phyloP scores from a whole-genome alignment of 805 yeast species.

The Nakazawaea peltata region DNA sequence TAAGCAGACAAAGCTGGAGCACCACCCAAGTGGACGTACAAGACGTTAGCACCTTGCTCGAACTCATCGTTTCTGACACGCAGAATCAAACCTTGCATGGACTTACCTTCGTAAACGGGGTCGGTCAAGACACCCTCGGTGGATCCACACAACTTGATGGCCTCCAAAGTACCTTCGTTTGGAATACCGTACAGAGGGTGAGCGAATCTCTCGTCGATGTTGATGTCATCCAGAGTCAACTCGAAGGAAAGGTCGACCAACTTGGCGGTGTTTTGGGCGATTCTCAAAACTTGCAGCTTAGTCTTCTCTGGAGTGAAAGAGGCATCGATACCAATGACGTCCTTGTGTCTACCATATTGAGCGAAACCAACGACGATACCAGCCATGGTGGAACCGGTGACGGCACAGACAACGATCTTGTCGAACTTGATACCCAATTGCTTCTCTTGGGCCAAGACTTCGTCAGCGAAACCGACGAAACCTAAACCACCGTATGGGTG shows the following conservation, averaged over 20 bases:
- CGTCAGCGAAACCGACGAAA: slow-evolving; percentile 27
- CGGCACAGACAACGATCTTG: slow-evolving; percentile 27
- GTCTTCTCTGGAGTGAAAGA: slow-evolving; percentile 27
- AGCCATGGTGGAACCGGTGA: slow-evolving; percentile 26
- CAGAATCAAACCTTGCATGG: slow-evolving; percentile 25
- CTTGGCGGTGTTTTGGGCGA: slow-evolving; percentile 23
- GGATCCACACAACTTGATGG: slow-evolving; percentile 25
- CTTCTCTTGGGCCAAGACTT: slow-evolving; percentile 25
- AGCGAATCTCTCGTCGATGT: slow-evolving; percentile 24
- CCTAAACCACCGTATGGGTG: slow-evolving; percentile 28
- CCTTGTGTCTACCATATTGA: slow-evolving; percentile 23
- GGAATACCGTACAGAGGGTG: slow-evolving; percentile 26
- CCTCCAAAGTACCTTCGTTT: slow-evolving; percentile 27
- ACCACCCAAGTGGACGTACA: slow-evolving; percentile 25
- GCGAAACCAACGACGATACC: slow-evolving; percentile 27
- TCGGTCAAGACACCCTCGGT: slow-evolving; percentile 28
- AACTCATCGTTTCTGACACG: slow-evolving; percentile 19
- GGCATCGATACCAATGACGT: slow-evolving; percentile 28
- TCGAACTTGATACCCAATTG: slow-evolving; percentile 24
- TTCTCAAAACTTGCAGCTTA: slow-evolving; percentile 24
- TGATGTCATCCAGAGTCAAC: slow-evolving; percentile 18
- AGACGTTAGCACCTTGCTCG: slow-evolving; percentile 21
- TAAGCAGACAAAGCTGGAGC: slow-evolving; percentile 25
- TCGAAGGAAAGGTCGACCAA: slow-evolving; percentile 20
- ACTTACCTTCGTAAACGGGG: slow-evolving; percentile 29